Conservation (phyloP, 306 rosid species). For the Sesbania bispinosa region DNA sequence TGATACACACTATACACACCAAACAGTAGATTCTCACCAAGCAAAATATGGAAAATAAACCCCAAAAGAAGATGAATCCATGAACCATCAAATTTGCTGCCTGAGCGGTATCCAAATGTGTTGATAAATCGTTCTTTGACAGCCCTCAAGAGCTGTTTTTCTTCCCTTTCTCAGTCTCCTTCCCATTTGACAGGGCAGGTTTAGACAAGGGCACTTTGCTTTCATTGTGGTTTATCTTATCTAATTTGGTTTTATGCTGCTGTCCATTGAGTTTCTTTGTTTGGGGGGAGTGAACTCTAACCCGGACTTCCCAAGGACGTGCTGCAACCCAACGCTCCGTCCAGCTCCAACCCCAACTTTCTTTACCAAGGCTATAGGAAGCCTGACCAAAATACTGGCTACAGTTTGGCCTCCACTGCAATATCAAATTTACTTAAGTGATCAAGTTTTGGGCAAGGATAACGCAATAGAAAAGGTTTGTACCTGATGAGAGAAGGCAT, state of each 20-base stretch:
- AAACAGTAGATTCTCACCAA: slow-evolving; percentile 28
- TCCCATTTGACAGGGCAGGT: slow-evolving; percentile 41
- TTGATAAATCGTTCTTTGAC: slow-evolving; percentile 5
- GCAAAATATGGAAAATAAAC: slow-evolving; percentile 21
- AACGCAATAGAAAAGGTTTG: background rate
- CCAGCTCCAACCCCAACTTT: slow-evolving; percentile 94
- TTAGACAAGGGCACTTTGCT: slow-evolving; percentile 23
- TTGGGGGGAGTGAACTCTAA: slow-evolving; percentile 36
- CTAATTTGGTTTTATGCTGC: slow-evolving; percentile 25
- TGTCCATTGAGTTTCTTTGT: slow-evolving; percentile 47
- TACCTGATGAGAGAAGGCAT: slow-evolving; percentile 88
- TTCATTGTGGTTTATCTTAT: slow-evolving; percentile 33
- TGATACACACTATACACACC: slow-evolving; percentile 12
- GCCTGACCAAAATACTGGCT: slow-evolving; percentile 68
- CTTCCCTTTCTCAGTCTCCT: slow-evolving; percentile 46
- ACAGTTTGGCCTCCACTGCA: slow-evolving; percentile 86
- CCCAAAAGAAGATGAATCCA: background rate
- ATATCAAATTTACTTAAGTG: slow-evolving; percentile 4
- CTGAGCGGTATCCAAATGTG: background rate
- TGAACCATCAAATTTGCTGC: slow-evolving; percentile 9
- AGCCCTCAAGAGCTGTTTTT: slow-evolving; percentile 30
- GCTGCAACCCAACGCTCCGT: slow-evolving; percentile 81
- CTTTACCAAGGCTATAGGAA: slow-evolving; percentile 55
- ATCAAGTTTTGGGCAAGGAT: background rate
- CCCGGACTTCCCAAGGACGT: slow-evolving; percentile 79